Base-by-base conservation (phyloP, 2,329 filamentous ascomycete species). In the Fusarium transvaalense region DNA sequence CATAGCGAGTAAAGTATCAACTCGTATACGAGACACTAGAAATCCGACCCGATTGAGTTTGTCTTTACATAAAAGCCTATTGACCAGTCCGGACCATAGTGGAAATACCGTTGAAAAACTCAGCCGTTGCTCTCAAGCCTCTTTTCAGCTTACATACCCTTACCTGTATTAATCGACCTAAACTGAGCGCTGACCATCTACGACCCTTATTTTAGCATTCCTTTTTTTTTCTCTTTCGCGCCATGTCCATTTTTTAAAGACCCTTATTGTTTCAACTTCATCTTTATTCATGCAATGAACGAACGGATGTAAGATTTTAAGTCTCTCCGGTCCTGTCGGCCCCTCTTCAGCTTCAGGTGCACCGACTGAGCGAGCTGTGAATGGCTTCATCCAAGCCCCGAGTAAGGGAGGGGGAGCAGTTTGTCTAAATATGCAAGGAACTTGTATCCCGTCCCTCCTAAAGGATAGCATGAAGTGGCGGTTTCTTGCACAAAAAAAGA, bases 381-480 rank as follows among this genome's bases (percentile, higher is more conserved):
- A 61, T 17, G 8, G 38, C 38, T 45, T 38, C 34, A 42, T 21
- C 9, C 14, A 27, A n/a, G 34, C 6, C 7, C 3, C 27, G 13
- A 46, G 32, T 38, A n/a, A 38, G 27, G 10, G 41, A n/a, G 14
- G 41, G 25, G 14, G 37, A 45, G 14, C 17, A 34, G 21, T 51
- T 39, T 17, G 15, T 23, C 15, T 21, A 27, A 45, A 15, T 4
- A 27, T 43, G 27, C 13, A 10, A 37, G 39, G 29, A 38, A 32
- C 23, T 35, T 59, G n/a, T 34, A 37, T 35, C 23, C 23, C 23
- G 23, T 25, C 23, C 23, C 23, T 25, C 23, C n/a, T 29, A 10
- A 10, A 10, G 27, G 27, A 29, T 6, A 29, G 27, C 6, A 29
- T 6, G 27, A 10, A 46, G 60, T 66, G 56, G 66, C 68, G 68